A percentile compares a stretch with the other conserved stretches of the same genome.
Conservation (phyloP, 2,329 filamentous ascomycete genomes). For the Microsporum ferrugineum region DNA sequence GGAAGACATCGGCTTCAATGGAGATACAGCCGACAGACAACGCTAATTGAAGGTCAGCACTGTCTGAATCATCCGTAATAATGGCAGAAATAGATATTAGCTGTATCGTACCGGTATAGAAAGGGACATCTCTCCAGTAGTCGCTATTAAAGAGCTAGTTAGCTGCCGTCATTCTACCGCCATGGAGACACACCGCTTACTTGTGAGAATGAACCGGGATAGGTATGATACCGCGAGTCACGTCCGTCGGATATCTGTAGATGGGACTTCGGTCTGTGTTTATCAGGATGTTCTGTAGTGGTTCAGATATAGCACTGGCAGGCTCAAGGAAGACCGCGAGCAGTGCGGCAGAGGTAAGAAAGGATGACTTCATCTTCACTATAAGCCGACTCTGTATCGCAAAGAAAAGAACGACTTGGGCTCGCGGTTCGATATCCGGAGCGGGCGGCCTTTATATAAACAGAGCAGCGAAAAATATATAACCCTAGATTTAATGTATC, state of each 20-base stretch:
- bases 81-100: background rate
- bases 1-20: slow-evolving; percentile 52
- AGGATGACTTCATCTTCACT: background rate
- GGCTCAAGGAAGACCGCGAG: background rate
- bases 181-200: slow-evolving; percentile 17
- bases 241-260: slow-evolving; percentile 50
- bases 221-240: slow-evolving; percentile 50
- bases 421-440: background rate
- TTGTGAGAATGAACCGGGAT: slow-evolving; percentile 35
- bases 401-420: background rate
- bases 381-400: background rate
- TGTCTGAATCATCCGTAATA: background rate
- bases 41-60: slow-evolving; percentile 26
- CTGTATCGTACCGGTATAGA: slow-evolving; percentile 29
- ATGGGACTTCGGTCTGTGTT: slow-evolving; percentile 42
- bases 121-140: slow-evolving; percentile 41
- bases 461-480: no score
- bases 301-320: slow-evolving; percentile 2
- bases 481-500: no score
- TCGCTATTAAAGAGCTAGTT: slow-evolving; percentile 49
- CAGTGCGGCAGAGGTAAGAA: background rate
- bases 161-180: slow-evolving; percentile 24
- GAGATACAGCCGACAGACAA: slow-evolving; percentile 47
- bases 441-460: background rate
- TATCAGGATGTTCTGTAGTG: slow-evolving; percentile 45